Evolutionary conservation across 164 flowering plant species (phyloP), one percentile per base, ranked within the genome.

Genomic region (Berberis thunbergii): DNA sequence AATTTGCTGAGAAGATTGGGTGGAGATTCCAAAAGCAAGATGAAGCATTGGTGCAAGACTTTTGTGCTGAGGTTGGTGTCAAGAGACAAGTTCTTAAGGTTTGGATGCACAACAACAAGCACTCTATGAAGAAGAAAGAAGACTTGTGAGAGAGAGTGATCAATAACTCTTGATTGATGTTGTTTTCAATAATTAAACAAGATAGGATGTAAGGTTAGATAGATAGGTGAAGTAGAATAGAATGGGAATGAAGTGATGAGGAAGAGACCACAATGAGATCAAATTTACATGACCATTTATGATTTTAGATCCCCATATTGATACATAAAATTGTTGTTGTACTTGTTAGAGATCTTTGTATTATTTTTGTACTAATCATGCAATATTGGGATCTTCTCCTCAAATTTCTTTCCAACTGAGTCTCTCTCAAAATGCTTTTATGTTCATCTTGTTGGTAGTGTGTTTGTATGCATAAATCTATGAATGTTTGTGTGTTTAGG

Each of bases 51-150:
- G 66, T 68, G 53, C 57, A 64, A 46, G 45, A 55, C 44, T 74
- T 74, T 59, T 74, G 77, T 48, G 59, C 64, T 26, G 62, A 57
- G 1, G 57, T 68, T 5, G 77, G 77, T 0, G 74, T 75, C 38
- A 68, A 70, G 45, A 62, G 77, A 59, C 74, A 71, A 68, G 72
- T 75, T 6, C 71, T 75, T 62, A 75, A 75, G 62, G 74, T 75
- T 7, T 75, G 77, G 74, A 75, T 75, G 77, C 77, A 75, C 52
- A 75, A 75, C 26, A 74, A 75, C 58, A 75, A 75, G 70, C 65
- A 45, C 62, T 41, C 66, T 54, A 41, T 76, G 70, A 82, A 74
- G 79, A 82, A 76, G 82, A 78, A 76, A 67, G 69, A 75, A 38
- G 26, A 56, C 8, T 41, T 56, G 54, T 52, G n/a, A 52, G 54